Percentiles rank a stretch among this genome's conserved stretches.
These are phyloP conservation scores for maize (Zea mays) DNA, from an alignment of 176 grass and related monocot genomes.

Conservation along the genomic window DNA sequence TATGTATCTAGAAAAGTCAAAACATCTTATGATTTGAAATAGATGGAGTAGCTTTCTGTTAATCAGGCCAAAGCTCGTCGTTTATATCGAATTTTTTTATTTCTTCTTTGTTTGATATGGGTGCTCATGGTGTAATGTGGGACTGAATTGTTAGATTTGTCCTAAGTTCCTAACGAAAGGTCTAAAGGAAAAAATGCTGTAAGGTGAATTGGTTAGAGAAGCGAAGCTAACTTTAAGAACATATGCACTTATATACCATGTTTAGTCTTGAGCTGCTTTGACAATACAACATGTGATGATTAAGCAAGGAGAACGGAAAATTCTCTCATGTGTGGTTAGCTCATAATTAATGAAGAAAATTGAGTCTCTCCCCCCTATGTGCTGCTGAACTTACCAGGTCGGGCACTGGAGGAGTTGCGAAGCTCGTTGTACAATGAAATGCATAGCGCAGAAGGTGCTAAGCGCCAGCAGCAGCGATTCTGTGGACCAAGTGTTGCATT, in stretches of 20 bases:
- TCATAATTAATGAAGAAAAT: conserved; percentile 19
- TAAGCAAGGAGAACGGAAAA: not conserved
- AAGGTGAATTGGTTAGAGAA: not conserved
- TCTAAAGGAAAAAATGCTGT: not conserved
- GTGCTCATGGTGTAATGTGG: not conserved
- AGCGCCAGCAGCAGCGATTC: conserved; percentile 76
- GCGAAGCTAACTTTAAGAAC: not conserved
- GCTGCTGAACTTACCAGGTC: conserved; percentile 47
- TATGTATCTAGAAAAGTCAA: too few species aligned
- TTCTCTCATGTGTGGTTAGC: not conserved
- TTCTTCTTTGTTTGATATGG: not conserved
- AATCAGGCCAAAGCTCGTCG: not conserved
- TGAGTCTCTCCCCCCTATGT: not conserved
- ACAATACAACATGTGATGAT: not conserved
- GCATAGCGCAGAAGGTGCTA: conserved; percentile 84
- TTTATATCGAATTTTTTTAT: too few species aligned
- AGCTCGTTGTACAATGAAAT: conserved; percentile 86
- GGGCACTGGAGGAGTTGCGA: conserved; percentile 76
- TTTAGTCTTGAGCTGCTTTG: not conserved
- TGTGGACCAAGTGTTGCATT: conserved; percentile 87
- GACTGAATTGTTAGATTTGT: not conserved
- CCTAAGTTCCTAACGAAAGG: not conserved
- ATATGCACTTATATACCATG: not conserved
- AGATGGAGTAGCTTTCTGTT: not conserved
- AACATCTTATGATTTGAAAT: too few species aligned